Percentiles rank a stretch among this genome's conserved stretches.
These are phyloP conservation scores for Capillidium heterosporum DNA, from an alignment of 371 early-diverging fungal species.

Conservation along the genomic window DNA sequence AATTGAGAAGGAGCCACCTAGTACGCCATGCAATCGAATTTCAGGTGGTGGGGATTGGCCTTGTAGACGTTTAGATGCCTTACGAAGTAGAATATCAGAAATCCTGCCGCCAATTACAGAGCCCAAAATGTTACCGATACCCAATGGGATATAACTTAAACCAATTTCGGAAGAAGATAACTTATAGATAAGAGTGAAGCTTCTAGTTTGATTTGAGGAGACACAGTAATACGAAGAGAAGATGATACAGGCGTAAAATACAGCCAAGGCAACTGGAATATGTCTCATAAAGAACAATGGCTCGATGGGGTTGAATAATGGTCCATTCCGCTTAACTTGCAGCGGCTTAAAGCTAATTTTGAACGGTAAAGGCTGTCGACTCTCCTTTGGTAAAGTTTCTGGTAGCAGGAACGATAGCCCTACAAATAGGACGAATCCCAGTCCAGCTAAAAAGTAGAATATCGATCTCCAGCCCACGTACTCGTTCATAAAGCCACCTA, in stretches of 20 bases:
- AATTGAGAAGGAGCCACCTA: slow-evolving; percentile 18
- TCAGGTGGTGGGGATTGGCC: slow-evolving; percentile 9
- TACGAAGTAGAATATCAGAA: slow-evolving; percentile 17
- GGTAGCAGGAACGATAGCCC: slow-evolving; percentile 32
- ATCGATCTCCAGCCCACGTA: slow-evolving; percentile 40
- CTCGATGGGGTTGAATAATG: slow-evolving; percentile 12
- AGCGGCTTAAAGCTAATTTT: not conserved
- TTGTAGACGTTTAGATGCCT: not conserved
- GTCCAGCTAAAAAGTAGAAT: slow-evolving; percentile 34
- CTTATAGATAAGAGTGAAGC: slow-evolving; percentile 12
- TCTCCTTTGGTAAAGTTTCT: slow-evolving; percentile 32
- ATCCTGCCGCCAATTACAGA: slow-evolving; percentile 18
- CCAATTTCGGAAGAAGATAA: slow-evolving; percentile 21
- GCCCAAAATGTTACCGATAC: slow-evolving; percentile 24
- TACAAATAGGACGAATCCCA: slow-evolving; percentile 16
- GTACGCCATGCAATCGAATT: slow-evolving; percentile 17
- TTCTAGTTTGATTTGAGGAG: slow-evolving; percentile 17
- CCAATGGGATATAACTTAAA: slow-evolving; percentile 19
- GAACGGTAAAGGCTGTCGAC: not conserved
- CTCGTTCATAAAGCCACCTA: slow-evolving; percentile 24
- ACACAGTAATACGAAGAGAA: slow-evolving; percentile 31
- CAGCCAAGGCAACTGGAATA: slow-evolving; percentile 22
- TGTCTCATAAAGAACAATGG: slow-evolving; percentile 19
- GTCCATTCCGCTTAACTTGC: not conserved
- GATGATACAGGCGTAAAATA: slow-evolving; percentile 25